Percentiles rank a stretch among this genome's conserved stretches.
phyloP scores from a whole-genome alignment of 1,284 basidiomycete species.

The Cystobasidiaceae sp. region DNA sequence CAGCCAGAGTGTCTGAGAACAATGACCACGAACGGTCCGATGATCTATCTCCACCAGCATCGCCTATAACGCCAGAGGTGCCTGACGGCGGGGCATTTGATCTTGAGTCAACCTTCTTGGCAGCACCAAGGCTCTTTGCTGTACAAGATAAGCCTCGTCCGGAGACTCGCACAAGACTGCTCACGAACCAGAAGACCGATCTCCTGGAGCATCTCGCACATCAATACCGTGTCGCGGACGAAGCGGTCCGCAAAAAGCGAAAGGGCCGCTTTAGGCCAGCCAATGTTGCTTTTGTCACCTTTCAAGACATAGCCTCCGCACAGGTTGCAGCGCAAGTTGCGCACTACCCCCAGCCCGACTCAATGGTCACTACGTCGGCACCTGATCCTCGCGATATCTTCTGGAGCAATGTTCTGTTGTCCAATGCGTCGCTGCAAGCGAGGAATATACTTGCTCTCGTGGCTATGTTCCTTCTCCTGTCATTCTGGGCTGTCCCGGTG shows the following conservation, averaged over 20 bases:
- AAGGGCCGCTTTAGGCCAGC: conserved; percentile 69
- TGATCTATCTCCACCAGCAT: not conserved
- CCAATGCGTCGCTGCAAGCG: conserved; percentile 56
- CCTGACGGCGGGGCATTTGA: conserved; percentile 33
- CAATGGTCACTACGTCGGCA: conserved; percentile 44
- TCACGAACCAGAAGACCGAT: conserved; percentile 61
- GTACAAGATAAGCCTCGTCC: conserved; percentile 68
- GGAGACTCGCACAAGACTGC: conserved; percentile 62
- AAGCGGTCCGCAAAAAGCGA: conserved; percentile 60
- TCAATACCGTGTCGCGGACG: conserved; percentile 70
- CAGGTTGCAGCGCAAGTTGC: conserved; percentile 76
- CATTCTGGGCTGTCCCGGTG: conserved; percentile 83
- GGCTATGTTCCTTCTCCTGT: conserved; percentile 64
- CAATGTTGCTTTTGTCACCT: conserved; percentile 89
- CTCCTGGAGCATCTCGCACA: conserved; percentile 77
- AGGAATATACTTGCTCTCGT: conserved; percentile 66
- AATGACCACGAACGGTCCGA: conserved; percentile 5
- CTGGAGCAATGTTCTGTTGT: conserved; percentile 79
- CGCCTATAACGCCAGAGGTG: conserved; percentile 33
- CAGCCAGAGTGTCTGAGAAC: not conserved
- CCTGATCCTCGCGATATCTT: conserved; percentile 94
- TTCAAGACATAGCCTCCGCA: conserved; percentile 61
- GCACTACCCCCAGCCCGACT: conserved; percentile 42
- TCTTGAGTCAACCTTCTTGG: conserved; percentile 34
- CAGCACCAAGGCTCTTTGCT: conserved; percentile 52